Evolutionary conservation across 2,329 filamentous ascomycete species (phyloP), one percentile per base, ranked within the genome.

Genomic region (Diaporthe citrichinensis): DNA sequence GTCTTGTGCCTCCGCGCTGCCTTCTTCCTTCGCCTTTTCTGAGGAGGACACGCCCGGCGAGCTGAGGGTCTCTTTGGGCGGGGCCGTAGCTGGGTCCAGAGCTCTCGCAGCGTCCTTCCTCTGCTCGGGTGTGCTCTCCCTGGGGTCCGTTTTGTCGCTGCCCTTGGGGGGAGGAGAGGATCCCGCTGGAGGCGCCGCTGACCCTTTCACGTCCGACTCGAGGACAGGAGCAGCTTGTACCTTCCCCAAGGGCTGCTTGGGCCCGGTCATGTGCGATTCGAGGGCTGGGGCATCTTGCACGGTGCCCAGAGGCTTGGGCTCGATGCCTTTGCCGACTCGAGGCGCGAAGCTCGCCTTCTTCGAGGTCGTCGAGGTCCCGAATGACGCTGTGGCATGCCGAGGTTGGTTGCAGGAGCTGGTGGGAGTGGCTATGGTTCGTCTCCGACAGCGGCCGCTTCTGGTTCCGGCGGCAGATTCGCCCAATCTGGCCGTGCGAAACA

Each of bases 301-400:
- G 39, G 72, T 31, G 31, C 76, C 71, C 44, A 80, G 67, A 1
- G 84, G 81, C 8, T 84, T 80, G 15, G 90, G 91, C 79, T 92
- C 90, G 51, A 93, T 87, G 2, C 88, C 91, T 78, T 90, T 92
- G 59, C 91, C 91, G 80, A 91, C 90, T 71, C 91, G 84, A 72
- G 86, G 86, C 61, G 88, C 87, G 79, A 91, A 90, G 28, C 82
- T 79, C 76, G 88, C 81, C 80, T 86, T 82, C 79, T 84, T 82
- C 71, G 82, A 80, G 46, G 80, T 79, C 0, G 82, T 81, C 7
- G 86, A 82, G 6, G 83, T 86, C 4, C 85, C 81, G 76, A 88
- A 86, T 1, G 82, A 77, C 28, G 81, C 80, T 74, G 81, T 76
- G 77, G 77, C 78, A 23, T 77, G 76, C 51, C 76, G 78, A 41